Percentiles rank a stretch among this genome's conserved stretches.
Evolutionary conservation across 352 stramenopile genomes (phyloP).

Genomic region (Pythium dissimile): DNA sequence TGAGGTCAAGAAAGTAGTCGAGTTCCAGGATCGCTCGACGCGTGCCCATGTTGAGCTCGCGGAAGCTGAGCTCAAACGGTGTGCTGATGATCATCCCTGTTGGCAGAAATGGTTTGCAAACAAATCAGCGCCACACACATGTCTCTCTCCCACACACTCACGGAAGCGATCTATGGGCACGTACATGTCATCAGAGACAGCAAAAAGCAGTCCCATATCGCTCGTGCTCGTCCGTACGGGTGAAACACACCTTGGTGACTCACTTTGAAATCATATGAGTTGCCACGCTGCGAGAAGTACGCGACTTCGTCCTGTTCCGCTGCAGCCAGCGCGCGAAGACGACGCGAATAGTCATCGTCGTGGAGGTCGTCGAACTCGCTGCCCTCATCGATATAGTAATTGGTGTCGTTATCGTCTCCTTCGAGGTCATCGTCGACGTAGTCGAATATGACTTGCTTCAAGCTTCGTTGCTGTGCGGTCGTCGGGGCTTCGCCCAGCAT

Average conservation of each 20-base stretch:
- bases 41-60: slow-evolving; percentile 27
- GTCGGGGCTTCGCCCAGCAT: not conserved
- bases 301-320: slow-evolving; percentile 64
- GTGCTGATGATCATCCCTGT: slow-evolving; percentile 64
- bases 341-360: slow-evolving; percentile 1
- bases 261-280: slow-evolving; percentile 48
- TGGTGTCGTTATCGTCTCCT: not conserved
- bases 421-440: slow-evolving; percentile 7
- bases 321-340: slow-evolving; percentile 3
- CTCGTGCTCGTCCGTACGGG: slow-evolving; percentile 50
- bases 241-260: slow-evolving; percentile 49
- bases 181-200: slow-evolving; percentile 65
- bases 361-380: slow-evolving; percentile 14
- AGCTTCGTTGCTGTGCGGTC: not conserved
- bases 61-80: slow-evolving; percentile 72
- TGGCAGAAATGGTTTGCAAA: no score
- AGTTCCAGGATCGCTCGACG: slow-evolving; percentile 41
- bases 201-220: slow-evolving; percentile 54
- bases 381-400: slow-evolving; percentile 5
- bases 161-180: not conserved
- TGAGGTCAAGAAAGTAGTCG: slow-evolving; percentile 58
- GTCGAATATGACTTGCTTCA: not conserved
- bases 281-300: slow-evolving; percentile 54
- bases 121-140: no score
- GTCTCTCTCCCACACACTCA: no score